Evolutionary conservation across 129 eudicot genomes (phyloP).

Genomic region (Sambucus nigra): DNA sequence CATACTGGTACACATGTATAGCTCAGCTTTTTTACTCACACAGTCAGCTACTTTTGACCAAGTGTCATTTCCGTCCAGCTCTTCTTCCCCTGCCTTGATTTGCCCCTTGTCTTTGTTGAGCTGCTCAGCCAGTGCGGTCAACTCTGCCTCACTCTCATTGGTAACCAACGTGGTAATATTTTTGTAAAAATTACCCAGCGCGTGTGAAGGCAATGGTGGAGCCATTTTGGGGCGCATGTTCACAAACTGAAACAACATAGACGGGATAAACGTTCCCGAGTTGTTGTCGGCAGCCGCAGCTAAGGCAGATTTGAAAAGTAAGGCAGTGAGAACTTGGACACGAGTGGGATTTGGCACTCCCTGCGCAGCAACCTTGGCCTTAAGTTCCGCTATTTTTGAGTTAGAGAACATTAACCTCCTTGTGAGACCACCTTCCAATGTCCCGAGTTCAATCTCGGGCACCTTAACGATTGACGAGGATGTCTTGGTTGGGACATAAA

Average conservation of each 20-base stretch:
- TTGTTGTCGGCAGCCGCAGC: background rate
- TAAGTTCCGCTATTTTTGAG: no score
- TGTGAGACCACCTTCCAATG: no score
- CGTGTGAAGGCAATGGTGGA: no score
- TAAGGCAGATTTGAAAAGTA: slow-evolving; percentile 13
- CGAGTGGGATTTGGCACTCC: slow-evolving; percentile 26
- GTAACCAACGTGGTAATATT: background rate
- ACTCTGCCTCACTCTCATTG: background rate
- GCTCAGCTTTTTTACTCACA: no score
- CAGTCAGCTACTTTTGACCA: slow-evolving; percentile 10
- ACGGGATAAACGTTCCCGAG: slow-evolving; percentile 3
- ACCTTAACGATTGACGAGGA: no score
- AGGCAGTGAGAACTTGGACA: slow-evolving; percentile 17
- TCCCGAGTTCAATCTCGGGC: no score
- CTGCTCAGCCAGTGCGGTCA: background rate
- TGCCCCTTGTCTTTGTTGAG: slow-evolving; percentile 6
- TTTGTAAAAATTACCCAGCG: background rate
- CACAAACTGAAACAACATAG: no score
- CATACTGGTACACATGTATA: no score
- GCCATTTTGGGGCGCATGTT: no score
- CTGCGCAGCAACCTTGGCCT: background rate
- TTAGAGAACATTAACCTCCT: no score
- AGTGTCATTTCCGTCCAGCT: background rate
- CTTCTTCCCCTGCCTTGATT: slow-evolving; percentile 2
- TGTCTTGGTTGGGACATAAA: no score